Base-by-base conservation (phyloP, 805 yeast genomes). In the Teunomyces tritomae region DNA sequence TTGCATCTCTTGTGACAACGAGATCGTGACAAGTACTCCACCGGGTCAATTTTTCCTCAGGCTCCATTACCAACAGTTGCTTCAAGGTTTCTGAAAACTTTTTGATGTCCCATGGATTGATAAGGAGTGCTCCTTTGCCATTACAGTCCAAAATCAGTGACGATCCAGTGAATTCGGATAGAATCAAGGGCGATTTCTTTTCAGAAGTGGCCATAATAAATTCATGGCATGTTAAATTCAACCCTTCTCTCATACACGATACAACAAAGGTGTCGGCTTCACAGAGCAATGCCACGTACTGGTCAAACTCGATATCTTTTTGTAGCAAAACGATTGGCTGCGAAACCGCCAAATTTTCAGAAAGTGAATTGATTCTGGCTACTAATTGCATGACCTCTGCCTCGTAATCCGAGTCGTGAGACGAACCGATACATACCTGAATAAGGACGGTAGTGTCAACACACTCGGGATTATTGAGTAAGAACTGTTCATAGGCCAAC, bases 181-280 rank as follows among this genome's bases (percentile, higher is more conserved):
- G 67, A 40, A 94, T 78, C 52, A 92, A 75, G 1, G 97, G 96
- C 0, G 96, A 85, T 54, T 85, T 83, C 49, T 80, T 80, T 36
- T 79, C 81, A 17, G 74, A 68, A 1, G 94, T 80, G 24, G 96
- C 87, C 47, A 84, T 85, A 36, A 90, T 79, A 63, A 86, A 94
- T 64, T 94, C 99, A 62, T 94, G 99, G 57, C 97, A 92, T 0
- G 98, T 91, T 60, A 94, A 74, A 58, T 94, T 94, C 90, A 94
- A 87, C 24, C 99, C 99, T 65, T 94, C 99, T 62, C 99, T 83
- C 76, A 92, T 79, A 1, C 96, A 87, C 8, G 95, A 84, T 1
- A 92, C 97, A 39, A 87, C 83, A 59, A 94, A 94, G 1, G 82
- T 74, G 55, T 89, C 95, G 1, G 98, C 96, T 61, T 90, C 97